Base-by-base conservation (phyloP, 75 land plant genomes). In the Cunninghamia lanceolata region DNA sequence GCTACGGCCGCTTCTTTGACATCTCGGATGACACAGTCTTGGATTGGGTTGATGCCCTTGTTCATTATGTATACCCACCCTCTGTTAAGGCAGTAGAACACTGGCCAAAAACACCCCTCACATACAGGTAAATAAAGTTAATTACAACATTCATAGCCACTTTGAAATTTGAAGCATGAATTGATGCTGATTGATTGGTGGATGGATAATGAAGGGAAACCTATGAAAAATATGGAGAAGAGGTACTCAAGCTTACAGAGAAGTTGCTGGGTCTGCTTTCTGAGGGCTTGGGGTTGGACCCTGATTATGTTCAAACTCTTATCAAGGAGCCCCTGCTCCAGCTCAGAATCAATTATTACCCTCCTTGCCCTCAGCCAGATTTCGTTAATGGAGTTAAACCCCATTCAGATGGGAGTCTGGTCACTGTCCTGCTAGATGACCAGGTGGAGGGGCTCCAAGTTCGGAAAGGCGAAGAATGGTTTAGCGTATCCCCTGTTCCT, bases 381-480 rank as follows among this genome's bases (percentile, higher is more conserved):
- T 83, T 89, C 35, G 86, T 91, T 9, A 85, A 87, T 53, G 94
- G 94, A 4, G 81, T 88, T 10, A 87, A 82, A 84, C 45, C 90
- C 7, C 94, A 93, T 85, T 87, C 91, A 15, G 94, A 93, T 85
- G 92, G 91, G 32, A 35, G 70, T 59, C 32, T 90, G 15, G 36
- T 92, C 70, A 93, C 94, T 7, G 78, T 93, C 39, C 91, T 93
- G 25, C 87, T 89, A 34, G 92, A 92, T 83, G 88, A 93, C 86
- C 68, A 85, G 16, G 91, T 93, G 4, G 93, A 90, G 15, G 94
- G 94, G 36, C 89, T 93, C 46, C 94, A 93, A 76, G 89, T 93
- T 38, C 54, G 88, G 83, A 83, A 86, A 53, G 68, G 85, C 54
- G 86, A 83, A n/a, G 77, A 80, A 30, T 93, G 94, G 94, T 85